Conservation (phyloP, 2,329 filamentous ascomycete genomes). For the Fusarium napiforme region DNA sequence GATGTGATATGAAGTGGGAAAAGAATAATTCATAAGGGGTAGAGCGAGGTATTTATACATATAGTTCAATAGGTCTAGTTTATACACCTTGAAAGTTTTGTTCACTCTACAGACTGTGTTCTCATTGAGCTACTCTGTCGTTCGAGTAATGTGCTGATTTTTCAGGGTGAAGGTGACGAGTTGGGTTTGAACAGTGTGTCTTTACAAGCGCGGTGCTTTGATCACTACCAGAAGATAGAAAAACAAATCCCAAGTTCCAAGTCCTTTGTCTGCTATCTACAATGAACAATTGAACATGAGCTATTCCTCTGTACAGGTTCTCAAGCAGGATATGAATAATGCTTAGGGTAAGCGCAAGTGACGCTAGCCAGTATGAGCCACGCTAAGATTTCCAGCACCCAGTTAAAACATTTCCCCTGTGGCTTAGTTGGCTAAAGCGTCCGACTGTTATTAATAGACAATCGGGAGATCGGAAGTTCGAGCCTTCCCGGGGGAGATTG, state of each 20-base stretch:
- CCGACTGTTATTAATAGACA: conserved; percentile 40
- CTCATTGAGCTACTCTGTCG: too few species aligned
- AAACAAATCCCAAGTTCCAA: too few species aligned
- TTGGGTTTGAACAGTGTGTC: too few species aligned
- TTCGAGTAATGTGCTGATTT: too few species aligned
- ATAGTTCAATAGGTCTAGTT: accelerated
- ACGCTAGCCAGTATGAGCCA: accelerated
- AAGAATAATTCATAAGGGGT: accelerated
- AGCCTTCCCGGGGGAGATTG: conserved; percentile 44
- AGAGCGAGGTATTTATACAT: accelerated
- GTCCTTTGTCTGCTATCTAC: accelerated
- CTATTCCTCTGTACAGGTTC: not conserved
- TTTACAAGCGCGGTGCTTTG: accelerated
- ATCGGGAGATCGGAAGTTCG: conserved; percentile 47
- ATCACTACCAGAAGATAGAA: accelerated
- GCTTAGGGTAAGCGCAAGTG: accelerated
- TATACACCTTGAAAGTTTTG: too few species aligned
- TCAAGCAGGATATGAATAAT: not conserved
- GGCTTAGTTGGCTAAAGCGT: conserved; percentile 43
- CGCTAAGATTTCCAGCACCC: accelerated
- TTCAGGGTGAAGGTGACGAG: too few species aligned
- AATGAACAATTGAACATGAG: accelerated
- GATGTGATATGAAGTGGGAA: too few species aligned
- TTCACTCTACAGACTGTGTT: too few species aligned
- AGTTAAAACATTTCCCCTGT: conserved; percentile 29